Conservation (phyloP, 768 basidiomycete genomes). For the Harrya chromipes region DNA sequence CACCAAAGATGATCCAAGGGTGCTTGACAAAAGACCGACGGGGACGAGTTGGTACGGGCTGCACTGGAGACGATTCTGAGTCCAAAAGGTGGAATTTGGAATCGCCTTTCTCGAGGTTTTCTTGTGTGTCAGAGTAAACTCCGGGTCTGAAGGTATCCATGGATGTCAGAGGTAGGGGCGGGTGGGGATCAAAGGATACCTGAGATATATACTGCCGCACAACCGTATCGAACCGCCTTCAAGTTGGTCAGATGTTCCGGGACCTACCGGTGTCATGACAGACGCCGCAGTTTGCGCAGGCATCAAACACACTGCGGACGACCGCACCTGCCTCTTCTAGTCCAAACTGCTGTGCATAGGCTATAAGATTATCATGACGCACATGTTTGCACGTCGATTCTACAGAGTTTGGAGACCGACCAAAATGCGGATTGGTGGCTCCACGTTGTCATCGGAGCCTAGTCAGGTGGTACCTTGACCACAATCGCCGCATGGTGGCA, state of each 20-base stretch:
- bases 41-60: neutral
- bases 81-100: constrained; percentile 2
- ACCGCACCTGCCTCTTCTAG: no score
- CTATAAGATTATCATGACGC: no score
- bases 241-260: no score
- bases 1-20: constrained; percentile 5
- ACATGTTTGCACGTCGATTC: no score
- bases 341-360: no score
- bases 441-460: no score
- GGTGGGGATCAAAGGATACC: neutral
- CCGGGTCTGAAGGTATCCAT: constrained; percentile 16
- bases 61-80: neutral
- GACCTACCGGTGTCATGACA: no score
- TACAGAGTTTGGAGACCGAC: no score
- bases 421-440: no score
- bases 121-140: constrained; percentile 1
- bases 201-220: neutral
- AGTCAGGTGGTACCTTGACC: no score
- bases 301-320: neutral
- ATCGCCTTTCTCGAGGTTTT: constrained; percentile 20
- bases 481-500: no score
- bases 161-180: neutral
- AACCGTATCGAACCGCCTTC: no score
- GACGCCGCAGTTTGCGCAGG: neutral
- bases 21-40: constrained; percentile 10